Evolutionary conservation across 2,329 filamentous ascomycete species (phyloP).

Genomic region (Pseudogymnoascus sp.): DNA sequence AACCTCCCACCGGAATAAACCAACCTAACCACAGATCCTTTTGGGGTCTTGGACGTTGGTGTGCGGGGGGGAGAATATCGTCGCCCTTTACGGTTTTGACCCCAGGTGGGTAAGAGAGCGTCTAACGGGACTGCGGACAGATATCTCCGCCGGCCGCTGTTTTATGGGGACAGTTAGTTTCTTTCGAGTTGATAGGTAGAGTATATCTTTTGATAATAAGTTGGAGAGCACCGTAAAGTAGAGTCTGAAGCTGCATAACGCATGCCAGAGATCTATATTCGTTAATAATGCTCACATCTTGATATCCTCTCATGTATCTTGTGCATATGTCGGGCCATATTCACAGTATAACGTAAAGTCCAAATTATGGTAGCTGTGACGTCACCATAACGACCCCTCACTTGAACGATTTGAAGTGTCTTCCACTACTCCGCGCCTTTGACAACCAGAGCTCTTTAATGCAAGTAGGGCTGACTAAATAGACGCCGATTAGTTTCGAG

Average conservation of each 20-base stretch:
- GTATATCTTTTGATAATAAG: background rate
- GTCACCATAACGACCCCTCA: background rate
- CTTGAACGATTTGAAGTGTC: background rate
- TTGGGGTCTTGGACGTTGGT: background rate
- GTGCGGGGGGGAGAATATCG: background rate
- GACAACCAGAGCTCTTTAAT: background rate
- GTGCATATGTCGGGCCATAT: background rate
- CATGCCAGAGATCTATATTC: background rate
- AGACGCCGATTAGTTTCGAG: background rate
- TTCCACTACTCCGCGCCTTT: background rate
- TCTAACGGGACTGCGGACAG: slow-evolving; percentile 3
- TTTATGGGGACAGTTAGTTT: background rate
- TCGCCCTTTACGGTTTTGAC: background rate
- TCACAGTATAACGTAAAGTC: background rate
- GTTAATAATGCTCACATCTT: background rate
- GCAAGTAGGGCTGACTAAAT: background rate
- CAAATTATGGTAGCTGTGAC: background rate
- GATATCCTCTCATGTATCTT: background rate
- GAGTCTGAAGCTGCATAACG: background rate
- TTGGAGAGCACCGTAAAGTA: background rate
- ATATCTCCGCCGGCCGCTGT: background rate
- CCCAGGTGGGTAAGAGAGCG: background rate
- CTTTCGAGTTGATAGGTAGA: background rate
- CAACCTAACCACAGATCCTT: background rate
- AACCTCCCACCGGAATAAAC: background rate